Percentiles rank a stretch among this genome's conserved stretches.
phyloP scores from a whole-genome alignment of 768 basidiomycete genomes.

The Serendipita sp. region DNA sequence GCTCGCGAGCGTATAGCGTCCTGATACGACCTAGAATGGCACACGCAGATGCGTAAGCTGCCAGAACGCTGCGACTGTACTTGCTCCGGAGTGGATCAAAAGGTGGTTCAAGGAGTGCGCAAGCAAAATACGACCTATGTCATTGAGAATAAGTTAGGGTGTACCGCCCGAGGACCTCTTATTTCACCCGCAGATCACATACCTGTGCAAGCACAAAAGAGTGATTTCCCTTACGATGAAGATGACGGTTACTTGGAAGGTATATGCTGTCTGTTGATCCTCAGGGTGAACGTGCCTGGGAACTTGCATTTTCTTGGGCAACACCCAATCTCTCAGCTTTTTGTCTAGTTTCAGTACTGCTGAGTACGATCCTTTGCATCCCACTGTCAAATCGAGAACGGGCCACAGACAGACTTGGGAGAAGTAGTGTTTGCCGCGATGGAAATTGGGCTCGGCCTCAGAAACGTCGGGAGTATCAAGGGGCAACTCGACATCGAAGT shows the following conservation, averaged over 20 bases:
- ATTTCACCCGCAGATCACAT: neutral
- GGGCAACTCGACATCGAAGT: slow-evolving; percentile 2
- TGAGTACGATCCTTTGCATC: slow-evolving; percentile 8
- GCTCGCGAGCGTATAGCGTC: slow-evolving; percentile 33
- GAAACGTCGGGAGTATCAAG: neutral
- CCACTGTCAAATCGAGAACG: neutral
- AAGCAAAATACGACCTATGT: slow-evolving; percentile 49
- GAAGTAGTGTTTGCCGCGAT: slow-evolving; percentile 2
- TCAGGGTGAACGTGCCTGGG: slow-evolving; percentile 4
- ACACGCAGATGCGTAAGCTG: slow-evolving; percentile 51
- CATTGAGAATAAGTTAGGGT: too few relatives aligned
- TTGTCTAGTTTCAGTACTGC: slow-evolving; percentile 11
- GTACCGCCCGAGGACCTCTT: neutral
- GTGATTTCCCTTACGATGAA: slow-evolving; percentile 2
- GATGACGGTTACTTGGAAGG: slow-evolving; percentile 1
- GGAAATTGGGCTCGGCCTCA: neutral
- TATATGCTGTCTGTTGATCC: slow-evolving; percentile 6
- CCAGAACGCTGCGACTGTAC: slow-evolving; percentile 50
- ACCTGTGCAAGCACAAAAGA: neutral
- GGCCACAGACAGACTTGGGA: slow-evolving; percentile 1
- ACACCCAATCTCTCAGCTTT: slow-evolving; percentile 9
- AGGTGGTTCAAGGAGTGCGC: slow-evolving; percentile 49
- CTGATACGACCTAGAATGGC: slow-evolving; percentile 35
- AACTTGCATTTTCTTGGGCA: slow-evolving; percentile 10
- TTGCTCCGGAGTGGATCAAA: slow-evolving; percentile 51